These are phyloP conservation scores for Wallacemonas collosoma DNA, from an alignment of 208 protist genomes.

Conservation along the genomic window DNA sequence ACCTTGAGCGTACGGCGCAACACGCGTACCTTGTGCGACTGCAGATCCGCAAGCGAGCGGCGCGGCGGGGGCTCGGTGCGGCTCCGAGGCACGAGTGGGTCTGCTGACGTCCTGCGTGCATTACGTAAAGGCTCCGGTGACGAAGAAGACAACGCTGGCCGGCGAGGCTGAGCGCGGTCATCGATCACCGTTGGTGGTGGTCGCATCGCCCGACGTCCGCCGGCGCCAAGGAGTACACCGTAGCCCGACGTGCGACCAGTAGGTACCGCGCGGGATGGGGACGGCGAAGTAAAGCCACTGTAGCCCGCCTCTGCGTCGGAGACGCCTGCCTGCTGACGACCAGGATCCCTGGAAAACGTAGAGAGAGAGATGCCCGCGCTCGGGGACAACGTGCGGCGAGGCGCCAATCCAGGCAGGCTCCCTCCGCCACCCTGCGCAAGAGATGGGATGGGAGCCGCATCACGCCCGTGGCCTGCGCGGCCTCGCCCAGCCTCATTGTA, in stretches of 20 bases:
- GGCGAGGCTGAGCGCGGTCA: slow-evolving; percentile 5
- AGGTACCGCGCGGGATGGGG: background rate
- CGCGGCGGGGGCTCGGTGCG: slow-evolving; percentile 11
- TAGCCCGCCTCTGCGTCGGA: background rate
- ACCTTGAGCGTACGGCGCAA: slow-evolving; percentile 58
- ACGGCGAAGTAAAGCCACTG: background rate
- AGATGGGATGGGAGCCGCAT: background rate
- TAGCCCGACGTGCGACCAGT: slow-evolving; percentile 47
- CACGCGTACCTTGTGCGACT: slow-evolving; percentile 49
- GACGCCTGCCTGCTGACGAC: background rate
- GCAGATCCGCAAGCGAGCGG: slow-evolving; percentile 54
- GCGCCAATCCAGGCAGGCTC: background rate
- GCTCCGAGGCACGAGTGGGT: background rate
- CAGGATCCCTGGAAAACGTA: slow-evolving; percentile 4
- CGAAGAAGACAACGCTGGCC: slow-evolving; percentile 10
- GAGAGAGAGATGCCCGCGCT: slow-evolving; percentile 7
- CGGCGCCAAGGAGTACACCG: slow-evolving; percentile 72
- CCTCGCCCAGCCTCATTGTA: background rate
- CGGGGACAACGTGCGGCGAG: background rate
- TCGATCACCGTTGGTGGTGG: slow-evolving; percentile 41
- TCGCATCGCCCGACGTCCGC: slow-evolving; percentile 79
- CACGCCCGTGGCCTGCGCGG: slow-evolving; percentile 6
- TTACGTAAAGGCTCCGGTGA: slow-evolving; percentile 7
- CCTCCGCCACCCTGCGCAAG: background rate
- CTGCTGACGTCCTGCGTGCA: background rate